Base-by-base conservation (phyloP, 1,284 basidiomycete species). In the Vanrija pseudolonga region DNA sequence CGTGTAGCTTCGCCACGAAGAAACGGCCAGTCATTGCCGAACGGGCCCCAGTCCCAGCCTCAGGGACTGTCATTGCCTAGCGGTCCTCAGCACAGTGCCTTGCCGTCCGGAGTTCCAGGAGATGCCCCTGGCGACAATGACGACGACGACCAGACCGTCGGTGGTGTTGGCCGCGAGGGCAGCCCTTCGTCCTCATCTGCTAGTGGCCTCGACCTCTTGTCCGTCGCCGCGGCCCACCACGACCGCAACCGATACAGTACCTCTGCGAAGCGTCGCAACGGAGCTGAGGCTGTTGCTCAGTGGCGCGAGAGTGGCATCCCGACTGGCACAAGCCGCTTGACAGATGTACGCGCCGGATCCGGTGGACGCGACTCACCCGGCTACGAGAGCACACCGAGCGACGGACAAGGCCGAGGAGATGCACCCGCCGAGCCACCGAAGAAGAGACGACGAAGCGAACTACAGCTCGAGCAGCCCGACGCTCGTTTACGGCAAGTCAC, bases 261-360 rank as follows among this genome's bases (percentile, higher is more conserved):
- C 15, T 68, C 69, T 40, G 65, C 66, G 15, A 72, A 73, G 51
- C 63, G 72, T 17, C 72, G 71, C 56, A 68, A 65, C 1, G 72
- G 72, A 5, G 68, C 69, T 11, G 71, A 74, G 45, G 69, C 69
- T 0, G 72, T 74, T 0, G 69, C 67, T n/a, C 69, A 74, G 53
- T 74, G 72, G 72, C 64, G 72, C 23, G 62, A 62, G 17, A 61
- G 56, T 15, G 69, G 68, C 18, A 71, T 71, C 24, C 69, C 70
- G 0, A 56, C 65, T 4, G 69, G 69, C 39, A 45, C 17, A 50
- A 45, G 39, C 9, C 50, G 50, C 43, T 20, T 47, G 22, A 47
- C 40, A 39, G 45, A 53, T 38, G 46, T 47, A 8, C 51, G 51
- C 20, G 51, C 45, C 15, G 45, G 19, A 20, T 41, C 44, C 14